Conservation (phyloP, 768 basidiomycete species). For the Austroboletus eburneus region DNA sequence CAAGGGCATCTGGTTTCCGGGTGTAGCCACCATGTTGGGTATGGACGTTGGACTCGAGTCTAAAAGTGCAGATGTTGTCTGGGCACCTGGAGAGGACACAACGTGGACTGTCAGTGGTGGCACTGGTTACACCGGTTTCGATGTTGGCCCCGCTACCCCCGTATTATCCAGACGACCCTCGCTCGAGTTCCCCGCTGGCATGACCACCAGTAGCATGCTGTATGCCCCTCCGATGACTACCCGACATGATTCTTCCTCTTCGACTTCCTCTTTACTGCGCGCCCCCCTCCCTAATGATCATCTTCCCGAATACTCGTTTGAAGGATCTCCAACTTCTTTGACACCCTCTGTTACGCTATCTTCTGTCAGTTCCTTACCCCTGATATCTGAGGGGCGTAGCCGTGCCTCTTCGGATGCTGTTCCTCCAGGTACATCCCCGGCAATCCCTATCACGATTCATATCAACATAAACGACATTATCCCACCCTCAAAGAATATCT, state of each 20-base stretch:
- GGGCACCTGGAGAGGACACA: slow-evolving; percentile 48
- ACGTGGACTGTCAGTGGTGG: slow-evolving; percentile 65
- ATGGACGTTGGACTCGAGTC: slow-evolving; percentile 70
- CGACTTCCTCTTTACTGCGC: slow-evolving; percentile 64
- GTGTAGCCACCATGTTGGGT: slow-evolving; percentile 76
- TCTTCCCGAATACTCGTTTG: slow-evolving; percentile 73
- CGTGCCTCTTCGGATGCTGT: slow-evolving; percentile 35
- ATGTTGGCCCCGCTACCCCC: slow-evolving; percentile 42
- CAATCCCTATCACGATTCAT: slow-evolving; percentile 65
- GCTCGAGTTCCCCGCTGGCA: slow-evolving; percentile 38
- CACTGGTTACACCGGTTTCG: slow-evolving; percentile 68
- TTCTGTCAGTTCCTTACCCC: slow-evolving; percentile 36
- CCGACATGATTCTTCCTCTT: slow-evolving; percentile 40
- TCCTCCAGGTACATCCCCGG: slow-evolving; percentile 40
- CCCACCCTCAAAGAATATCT: slow-evolving; percentile 57
- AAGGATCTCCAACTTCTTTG: slow-evolving; percentile 52
- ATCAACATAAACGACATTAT: slow-evolving; percentile 77
- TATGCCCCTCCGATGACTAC: slow-evolving; percentile 24
- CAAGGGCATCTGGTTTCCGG: slow-evolving; percentile 77
- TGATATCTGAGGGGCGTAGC: slow-evolving; percentile 32
- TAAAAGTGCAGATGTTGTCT: slow-evolving; percentile 64
- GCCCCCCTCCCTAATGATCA: slow-evolving; percentile 66
- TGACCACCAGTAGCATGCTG: slow-evolving; percentile 16
- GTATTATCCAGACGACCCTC: slow-evolving; percentile 48
- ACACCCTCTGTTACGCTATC: slow-evolving; percentile 40